Evolutionary conservation across 164 flowering plant species (phyloP).

Genomic region (Vitis rupestris): DNA sequence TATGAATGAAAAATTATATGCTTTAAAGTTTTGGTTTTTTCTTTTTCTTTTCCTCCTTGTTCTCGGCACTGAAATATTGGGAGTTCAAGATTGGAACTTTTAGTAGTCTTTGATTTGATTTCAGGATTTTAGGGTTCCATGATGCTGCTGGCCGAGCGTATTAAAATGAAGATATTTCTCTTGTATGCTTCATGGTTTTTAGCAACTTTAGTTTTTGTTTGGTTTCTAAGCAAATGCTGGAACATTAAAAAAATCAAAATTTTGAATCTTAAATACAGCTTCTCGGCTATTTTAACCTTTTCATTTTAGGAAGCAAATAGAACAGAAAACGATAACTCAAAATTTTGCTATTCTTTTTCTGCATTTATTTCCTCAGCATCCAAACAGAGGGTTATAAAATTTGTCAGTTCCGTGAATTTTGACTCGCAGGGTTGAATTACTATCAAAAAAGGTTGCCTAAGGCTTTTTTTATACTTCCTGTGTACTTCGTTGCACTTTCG

Average conservation of each 20-base stretch:
- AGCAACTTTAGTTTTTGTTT: not conserved
- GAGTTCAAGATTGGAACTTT: not conserved
- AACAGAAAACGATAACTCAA: not conserved
- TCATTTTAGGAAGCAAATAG: not conserved
- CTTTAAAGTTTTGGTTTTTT: not conserved
- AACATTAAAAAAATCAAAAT: not conserved
- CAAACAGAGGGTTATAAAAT: too few species aligned
- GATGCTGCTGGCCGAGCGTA: not conserved
- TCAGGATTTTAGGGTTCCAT: constrained; percentile 1
- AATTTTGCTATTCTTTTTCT: too few species aligned
- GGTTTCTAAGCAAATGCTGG: not conserved
- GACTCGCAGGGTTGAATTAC: too few species aligned
- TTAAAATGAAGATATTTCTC: not conserved
- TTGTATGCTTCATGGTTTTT: not conserved
- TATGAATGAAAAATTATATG: too few species aligned
- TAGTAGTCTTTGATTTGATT: not conserved
- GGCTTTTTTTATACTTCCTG: too few species aligned
- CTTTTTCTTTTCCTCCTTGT: not conserved
- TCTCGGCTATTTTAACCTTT: not conserved
- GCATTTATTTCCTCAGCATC: too few species aligned
- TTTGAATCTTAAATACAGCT: not conserved
- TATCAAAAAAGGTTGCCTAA: too few species aligned
- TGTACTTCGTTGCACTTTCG: not conserved
- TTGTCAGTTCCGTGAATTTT: too few species aligned
- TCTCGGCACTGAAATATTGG: not conserved